Percentiles rank a stretch among this genome's conserved stretches.
Evolutionary conservation across 176 grass and related monocot species (phyloP).

Genomic region (Oryza meyeriana): DNA sequence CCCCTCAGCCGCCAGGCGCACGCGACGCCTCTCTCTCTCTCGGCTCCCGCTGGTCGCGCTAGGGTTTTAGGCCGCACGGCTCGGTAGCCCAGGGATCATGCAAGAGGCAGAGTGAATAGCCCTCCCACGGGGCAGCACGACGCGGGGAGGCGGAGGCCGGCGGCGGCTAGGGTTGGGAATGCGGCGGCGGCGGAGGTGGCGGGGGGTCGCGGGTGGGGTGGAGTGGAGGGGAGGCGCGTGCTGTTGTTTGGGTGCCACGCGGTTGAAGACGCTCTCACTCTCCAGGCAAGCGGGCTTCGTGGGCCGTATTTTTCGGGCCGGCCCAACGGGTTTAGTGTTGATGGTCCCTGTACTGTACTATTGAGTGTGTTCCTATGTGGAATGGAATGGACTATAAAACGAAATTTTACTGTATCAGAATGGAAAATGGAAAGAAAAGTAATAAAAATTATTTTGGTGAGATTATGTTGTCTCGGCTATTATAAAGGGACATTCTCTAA

Average conservation of each 20-base stretch:
- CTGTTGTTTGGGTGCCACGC: neutral
- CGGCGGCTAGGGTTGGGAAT: neutral
- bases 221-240: neutral
- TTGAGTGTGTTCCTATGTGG: no score
- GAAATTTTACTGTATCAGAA: no score
- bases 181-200: neutral
- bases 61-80: slow-evolving; percentile 39
- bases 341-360: neutral
- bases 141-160: no score
- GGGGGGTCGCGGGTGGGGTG: neutral
- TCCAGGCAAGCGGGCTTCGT: no score
- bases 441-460: no score
- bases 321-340: neutral
- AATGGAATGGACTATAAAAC: no score
- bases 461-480: no score
- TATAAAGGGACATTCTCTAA: no score
- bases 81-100: neutral
- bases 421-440: no score
- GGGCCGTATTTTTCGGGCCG: no score
- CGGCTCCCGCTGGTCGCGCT: neutral
- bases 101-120: neutral
- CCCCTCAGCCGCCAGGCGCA: neutral
- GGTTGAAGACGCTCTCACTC: neutral
- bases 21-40: neutral
- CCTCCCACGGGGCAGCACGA: neutral